Evolutionary conservation across 495 filamentous ascomycete species (phyloP).

Genomic region (Tuber aestivum): DNA sequence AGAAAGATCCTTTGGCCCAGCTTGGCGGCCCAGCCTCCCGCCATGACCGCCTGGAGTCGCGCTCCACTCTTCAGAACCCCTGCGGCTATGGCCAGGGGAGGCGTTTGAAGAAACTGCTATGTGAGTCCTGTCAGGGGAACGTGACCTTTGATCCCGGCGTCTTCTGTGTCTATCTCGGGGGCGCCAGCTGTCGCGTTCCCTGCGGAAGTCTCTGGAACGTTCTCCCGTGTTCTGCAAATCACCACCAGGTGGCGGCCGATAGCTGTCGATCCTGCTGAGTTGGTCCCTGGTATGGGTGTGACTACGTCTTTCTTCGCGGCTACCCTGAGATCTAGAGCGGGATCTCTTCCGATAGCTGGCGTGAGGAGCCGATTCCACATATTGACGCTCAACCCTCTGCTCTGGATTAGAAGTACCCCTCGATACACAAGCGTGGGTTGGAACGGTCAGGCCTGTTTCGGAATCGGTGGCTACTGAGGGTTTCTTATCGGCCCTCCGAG

Average conservation of each 20-base stretch:
- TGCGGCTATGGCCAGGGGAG: background rate
- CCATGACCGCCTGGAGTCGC: background rate
- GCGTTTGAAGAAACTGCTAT: background rate
- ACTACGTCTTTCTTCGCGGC: too few relatives aligned
- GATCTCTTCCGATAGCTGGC: too few relatives aligned
- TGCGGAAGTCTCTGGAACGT: too few relatives aligned
- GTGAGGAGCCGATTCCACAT: background rate
- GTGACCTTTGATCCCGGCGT: background rate
- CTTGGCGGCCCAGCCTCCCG: background rate
- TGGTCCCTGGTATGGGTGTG: too few relatives aligned
- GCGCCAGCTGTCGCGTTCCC: too few relatives aligned
- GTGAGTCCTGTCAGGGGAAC: background rate
- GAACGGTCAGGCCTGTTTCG: background rate
- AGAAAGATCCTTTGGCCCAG: background rate
- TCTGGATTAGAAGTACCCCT: background rate
- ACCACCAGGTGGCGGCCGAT: background rate
- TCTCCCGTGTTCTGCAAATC: background rate
- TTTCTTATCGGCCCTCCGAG: background rate
- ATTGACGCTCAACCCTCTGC: background rate
- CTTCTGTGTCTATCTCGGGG: background rate
- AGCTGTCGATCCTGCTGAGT: background rate
- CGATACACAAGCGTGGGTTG: background rate
- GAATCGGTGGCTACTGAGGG: background rate
- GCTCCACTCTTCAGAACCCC: background rate
- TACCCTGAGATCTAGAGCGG: too few relatives aligned